Percentiles rank a stretch among this genome's conserved stretches.
These are phyloP conservation scores for Juncus effusus DNA, from an alignment of 176 grass and related monocot species.

Conservation along the genomic window DNA sequence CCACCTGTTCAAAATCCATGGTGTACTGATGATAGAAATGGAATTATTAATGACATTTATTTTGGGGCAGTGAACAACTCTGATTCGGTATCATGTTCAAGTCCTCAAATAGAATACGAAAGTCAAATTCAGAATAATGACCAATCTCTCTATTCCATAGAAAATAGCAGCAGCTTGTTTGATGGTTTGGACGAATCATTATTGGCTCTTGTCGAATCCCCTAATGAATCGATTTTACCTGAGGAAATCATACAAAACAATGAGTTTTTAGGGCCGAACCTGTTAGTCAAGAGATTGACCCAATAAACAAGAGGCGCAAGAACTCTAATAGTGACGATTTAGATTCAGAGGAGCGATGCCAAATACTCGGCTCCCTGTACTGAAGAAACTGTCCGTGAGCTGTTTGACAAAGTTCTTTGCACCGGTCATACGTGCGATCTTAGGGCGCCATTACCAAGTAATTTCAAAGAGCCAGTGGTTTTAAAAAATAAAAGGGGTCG, in stretches of 20 bases:
- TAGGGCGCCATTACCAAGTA: neutral
- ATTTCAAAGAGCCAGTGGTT: neutral
- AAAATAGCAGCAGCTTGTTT: no score
- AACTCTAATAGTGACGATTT: neutral
- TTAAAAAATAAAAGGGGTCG: constrained; percentile 10
- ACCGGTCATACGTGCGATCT: constrained; percentile 1
- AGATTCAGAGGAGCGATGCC: neutral
- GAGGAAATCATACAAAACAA: no score
- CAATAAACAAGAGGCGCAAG: neutral
- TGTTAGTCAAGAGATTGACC: neutral
- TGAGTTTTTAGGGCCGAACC: neutral
- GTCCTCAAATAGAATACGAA: neutral
- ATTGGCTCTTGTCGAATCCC: neutral
- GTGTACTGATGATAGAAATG: neutral
- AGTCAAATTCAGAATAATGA: neutral
- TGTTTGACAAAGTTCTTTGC: constrained; percentile 19
- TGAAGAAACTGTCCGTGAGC: neutral
- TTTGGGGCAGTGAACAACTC: neutral
- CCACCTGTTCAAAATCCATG: neutral
- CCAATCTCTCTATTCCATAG: no score
- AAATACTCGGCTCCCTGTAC: constrained; percentile 15
- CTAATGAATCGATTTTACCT: no score
- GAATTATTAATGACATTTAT: neutral
- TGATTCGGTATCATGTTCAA: neutral
- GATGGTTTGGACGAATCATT: no score